These are phyloP conservation scores for Moelleriella libera DNA, from an alignment of 2,329 filamentous ascomycete genomes.

Conservation along the genomic window DNA sequence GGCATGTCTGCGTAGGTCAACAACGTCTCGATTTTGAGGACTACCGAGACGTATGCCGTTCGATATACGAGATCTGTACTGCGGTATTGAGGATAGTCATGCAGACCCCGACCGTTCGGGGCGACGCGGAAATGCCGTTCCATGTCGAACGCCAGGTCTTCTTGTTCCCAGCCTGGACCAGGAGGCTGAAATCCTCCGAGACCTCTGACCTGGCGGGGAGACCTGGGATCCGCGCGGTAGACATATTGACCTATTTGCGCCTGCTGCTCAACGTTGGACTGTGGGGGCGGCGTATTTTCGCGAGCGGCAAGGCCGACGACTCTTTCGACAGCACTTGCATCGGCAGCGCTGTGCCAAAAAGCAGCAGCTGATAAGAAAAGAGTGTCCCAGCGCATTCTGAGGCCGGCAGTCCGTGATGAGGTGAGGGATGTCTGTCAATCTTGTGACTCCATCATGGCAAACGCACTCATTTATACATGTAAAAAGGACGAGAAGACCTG, in stretches of 20 bases:
- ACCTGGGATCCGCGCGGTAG: slow-evolving; percentile 4
- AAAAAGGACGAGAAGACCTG: too few relatives aligned
- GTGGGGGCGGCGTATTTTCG: too few relatives aligned
- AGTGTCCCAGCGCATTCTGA: neutral
- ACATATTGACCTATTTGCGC: too few relatives aligned
- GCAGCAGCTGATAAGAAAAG: neutral
- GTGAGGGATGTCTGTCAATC: too few relatives aligned
- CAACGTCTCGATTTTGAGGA: neutral
- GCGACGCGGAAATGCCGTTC: neutral
- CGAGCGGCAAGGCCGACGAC: too few relatives aligned
- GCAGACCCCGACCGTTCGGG: slow-evolving; percentile 1
- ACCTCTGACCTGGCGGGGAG: neutral
- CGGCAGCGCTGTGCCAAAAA: neutral
- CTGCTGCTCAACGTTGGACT: too few relatives aligned
- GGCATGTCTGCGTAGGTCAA: neutral
- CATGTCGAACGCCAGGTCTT: neutral
- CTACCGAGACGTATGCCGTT: slow-evolving; percentile 2
- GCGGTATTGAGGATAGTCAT: neutral
- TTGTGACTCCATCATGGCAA: too few relatives aligned
- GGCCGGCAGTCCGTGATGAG: too few relatives aligned
- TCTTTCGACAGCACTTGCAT: too few relatives aligned
- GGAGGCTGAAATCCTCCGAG: slow-evolving; percentile 2
- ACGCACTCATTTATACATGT: too few relatives aligned
- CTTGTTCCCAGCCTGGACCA: slow-evolving; percentile 1
- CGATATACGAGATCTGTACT: neutral